Evolutionary conservation across 305 asterid species (phyloP).

Genomic region (Solanum chacoense): DNA sequence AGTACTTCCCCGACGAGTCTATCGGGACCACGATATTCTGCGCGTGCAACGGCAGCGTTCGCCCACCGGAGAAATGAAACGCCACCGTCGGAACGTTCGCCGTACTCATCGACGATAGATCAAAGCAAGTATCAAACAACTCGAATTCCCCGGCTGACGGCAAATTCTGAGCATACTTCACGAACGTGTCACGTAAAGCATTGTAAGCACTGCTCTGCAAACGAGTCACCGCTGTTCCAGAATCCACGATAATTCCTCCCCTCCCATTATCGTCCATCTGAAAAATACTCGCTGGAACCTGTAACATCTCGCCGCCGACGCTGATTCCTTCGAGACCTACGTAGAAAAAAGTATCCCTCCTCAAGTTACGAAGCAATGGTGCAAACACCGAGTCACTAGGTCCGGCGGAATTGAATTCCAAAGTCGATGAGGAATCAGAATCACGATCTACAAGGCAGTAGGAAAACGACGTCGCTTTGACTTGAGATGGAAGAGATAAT

Average conservation of each 20-base stretch:
- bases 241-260: conserved; percentile 53
- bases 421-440: conserved; percentile 27
- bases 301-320: conserved; percentile 37
- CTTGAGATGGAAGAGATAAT: conserved; percentile 44
- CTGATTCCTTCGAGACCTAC: conserved; percentile 36
- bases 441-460: conserved; percentile 48
- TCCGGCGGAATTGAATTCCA: conserved; percentile 34
- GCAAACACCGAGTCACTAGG: conserved; percentile 31
- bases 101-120: conserved; percentile 29
- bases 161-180: conserved; percentile 26
- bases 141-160: conserved; percentile 17
- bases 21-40: conserved; percentile 44
- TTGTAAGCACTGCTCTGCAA: conserved; percentile 34
- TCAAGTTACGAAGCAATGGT: conserved; percentile 31
- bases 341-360: conserved; percentile 35
- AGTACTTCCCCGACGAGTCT: conserved; percentile 26
- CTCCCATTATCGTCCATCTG: conserved; percentile 28
- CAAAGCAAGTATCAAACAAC: conserved; percentile 50
- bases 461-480: conserved; percentile 40
- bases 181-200: conserved; percentile 36
- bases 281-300: conserved; percentile 24
- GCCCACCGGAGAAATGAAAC: conserved; percentile 35
- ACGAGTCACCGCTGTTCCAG: conserved; percentile 53
- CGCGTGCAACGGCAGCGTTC: conserved; percentile 30
- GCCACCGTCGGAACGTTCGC: conserved; percentile 51